Base-by-base conservation (phyloP, 2,329 filamentous ascomycete species). In the Penicillium hesseltinei region DNA sequence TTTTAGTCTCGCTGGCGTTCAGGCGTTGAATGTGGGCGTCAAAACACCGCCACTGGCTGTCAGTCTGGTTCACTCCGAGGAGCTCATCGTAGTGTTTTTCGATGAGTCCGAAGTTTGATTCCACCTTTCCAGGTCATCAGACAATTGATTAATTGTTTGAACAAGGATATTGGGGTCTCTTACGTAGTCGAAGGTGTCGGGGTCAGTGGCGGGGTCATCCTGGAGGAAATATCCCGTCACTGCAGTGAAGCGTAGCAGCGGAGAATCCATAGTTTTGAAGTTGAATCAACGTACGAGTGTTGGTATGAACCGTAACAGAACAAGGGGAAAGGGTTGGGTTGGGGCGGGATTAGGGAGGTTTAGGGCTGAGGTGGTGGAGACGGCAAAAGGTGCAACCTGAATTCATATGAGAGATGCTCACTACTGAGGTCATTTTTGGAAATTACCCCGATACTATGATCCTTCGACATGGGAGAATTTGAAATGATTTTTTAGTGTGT, bases 41-140 rank as follows among this genome's bases (percentile, higher is more conserved):
- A 44, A 87, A 82, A 11, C 80, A 77, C 54, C 82, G 73, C 84
- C 84, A 87, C 70, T 83, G 82, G 0, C 80, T 83, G 19, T 75
- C 68, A 15, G 17, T 15, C 15, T 29, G 38, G 33, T n/a, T 27
- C 8, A 19, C 5, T 10, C 13, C 10, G 6, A 17, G 23, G 10
- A 44, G 29, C 10, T 29, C 25, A 38, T 73, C 68, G 62, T 83
- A 83, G 2, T 65, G 59, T 38, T 74, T 76, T 36, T 75, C 64
- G 21, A 83, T 80, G 10, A 84, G 73, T 36, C 81, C 81, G 50
- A 84, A 82, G 61, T 78, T 77, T 13, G 68, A 69, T n/a, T 69
- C 44, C 11, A 69, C 73, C 77, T 79, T 39, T 0, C 8, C 29
- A 27, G 25, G 21, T 7, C 21, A 52, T 62, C 25, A 59, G 49